Evolutionary conservation across 2,329 filamentous ascomycete genomes (phyloP).

Genomic region (Orbilia brochopaga): DNA sequence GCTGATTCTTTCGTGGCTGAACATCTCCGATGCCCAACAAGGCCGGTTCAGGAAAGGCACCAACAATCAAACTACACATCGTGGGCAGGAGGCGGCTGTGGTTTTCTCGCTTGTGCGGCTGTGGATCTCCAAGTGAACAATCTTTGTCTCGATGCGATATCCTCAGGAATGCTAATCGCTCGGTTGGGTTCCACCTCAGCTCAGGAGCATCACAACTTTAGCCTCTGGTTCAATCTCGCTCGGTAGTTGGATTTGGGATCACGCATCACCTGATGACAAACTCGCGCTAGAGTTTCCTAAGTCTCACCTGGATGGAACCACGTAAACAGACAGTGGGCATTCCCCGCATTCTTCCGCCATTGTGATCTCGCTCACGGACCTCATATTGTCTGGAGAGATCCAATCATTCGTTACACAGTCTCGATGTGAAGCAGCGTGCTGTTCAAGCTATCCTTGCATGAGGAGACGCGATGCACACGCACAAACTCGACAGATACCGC

Average conservation of each 20-base stretch:
- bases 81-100: slow-evolving; percentile 25
- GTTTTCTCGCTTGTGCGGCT: slow-evolving; percentile 33
- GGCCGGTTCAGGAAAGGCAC: slow-evolving; percentile 47
- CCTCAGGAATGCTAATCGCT: background rate
- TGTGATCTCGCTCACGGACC: background rate
- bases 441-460: slow-evolving; percentile 20
- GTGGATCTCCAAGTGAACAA: slow-evolving; percentile 21
- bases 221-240: background rate
- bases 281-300: slow-evolving; percentile 4
- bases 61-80: slow-evolving; percentile 31
- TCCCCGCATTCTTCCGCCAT: slow-evolving; percentile 21
- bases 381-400: background rate
- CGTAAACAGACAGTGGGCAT: background rate
- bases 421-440: background rate
- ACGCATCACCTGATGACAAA: slow-evolving; percentile 25
- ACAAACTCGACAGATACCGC: background rate
- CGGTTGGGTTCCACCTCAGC: slow-evolving; percentile 12
- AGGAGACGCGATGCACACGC: background rate
- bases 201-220: slow-evolving; percentile 26
- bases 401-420: slow-evolving; percentile 36
- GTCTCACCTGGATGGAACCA: slow-evolving; percentile 8
- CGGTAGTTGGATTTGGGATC: background rate
- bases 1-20: slow-evolving; percentile 23
- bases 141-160: slow-evolving; percentile 8
- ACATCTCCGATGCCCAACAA: slow-evolving; percentile 25